Base-by-base conservation (phyloP, 2,329 filamentous ascomycete species). In the Xylariaceae sp. region DNA sequence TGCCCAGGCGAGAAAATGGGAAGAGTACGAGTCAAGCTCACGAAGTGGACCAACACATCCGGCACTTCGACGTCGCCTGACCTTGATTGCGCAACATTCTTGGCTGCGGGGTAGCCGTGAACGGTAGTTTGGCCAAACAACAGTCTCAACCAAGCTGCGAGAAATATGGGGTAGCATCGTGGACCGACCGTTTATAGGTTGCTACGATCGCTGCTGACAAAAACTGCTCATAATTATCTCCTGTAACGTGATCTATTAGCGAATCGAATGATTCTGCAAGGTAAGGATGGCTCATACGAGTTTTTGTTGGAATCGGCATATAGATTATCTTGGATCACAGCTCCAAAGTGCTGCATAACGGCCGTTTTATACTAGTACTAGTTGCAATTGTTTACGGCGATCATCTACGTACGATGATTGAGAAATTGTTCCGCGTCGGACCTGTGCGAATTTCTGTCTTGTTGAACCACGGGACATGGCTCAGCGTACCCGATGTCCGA, bases 341-440 rank as follows among this genome's bases (percentile, higher is more conserved):
- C 22, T 27, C 7, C 22, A 27, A n/a, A n/a, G 22, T 27, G 22
- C 22, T 27, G 4, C 22, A 27, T 27, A 7, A 7, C 22, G 22
- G 22, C 22, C 22, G 22, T 27, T n/a, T 27, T 27, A 27, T 27
- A 4, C 22, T 4, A 27, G 22, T 27, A 27, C 7, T 27, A 27
- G 7, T 27, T 27, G 22, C 7, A 27, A 27, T 27, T 4, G 7
- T 27, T 4, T 47, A 52, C 43, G 30, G n/a, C 10, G 38, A 47
- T 19, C 45, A 53, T 42, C 57, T 52, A 54, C 51, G 73, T 52
- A 96, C 67, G 14, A 89, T 79, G 59, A 97, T 84, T 12, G 87
- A 83, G 68, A 97, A 99, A 64, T 99, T 97, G 70, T 99, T 99
- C 66, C 90, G 82, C 19, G 76, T 80, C 46, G 75, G 74, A 11